Base-by-base conservation (phyloP, 2,329 filamentous ascomycete species). In the Pseudogymnoascus sp. region DNA sequence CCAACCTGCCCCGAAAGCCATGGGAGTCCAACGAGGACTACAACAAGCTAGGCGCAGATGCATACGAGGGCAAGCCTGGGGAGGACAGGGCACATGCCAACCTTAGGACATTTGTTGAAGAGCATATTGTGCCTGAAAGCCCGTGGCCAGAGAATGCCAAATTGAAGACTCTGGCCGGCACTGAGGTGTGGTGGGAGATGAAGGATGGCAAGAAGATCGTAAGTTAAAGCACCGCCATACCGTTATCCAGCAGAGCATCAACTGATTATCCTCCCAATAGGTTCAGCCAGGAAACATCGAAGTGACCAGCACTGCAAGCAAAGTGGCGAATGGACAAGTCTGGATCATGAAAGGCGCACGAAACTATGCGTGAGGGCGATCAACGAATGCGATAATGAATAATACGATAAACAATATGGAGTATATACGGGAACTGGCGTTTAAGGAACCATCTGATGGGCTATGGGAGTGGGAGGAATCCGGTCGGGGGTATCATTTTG, bases 261-360 rank as follows among this genome's bases (percentile, higher is more conserved):
- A 6, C 37, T 59, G 1, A 59, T 10, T 26, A 26, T 15, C 13
- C 33, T 66, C 39, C 62, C 37, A 68, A 62, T 64, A 88, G 84
- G 82, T 94, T 29, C 87, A 92, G 78, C 94, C 93, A 0, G 88
- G 88, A 5, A 81, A 85, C 65, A 84, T 97, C 44, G 85, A 92
- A 72, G 88, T 97, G 11, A 83, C 86, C 41, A 85, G 79, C 62
- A 79, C 96, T 59, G 87, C 86, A 1, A 87, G 87, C 66, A 82
- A 84, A 63, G 92, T 95, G 15, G 82, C 84, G 3, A 99, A 97
- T 72, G 94, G 94, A 3, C 89, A 97, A 75, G 81, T 97, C 29
- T 76, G 74, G 74, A 71, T 74, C 35, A 65, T 90, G 63, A 83
- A 83, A 66, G 80, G 78, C 4, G 82, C 87, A n/a, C 66, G 69